Percentiles rank a stretch among this genome's conserved stretches.
These are phyloP conservation scores for Lecanicillium sp. DNA, from an alignment of 2,329 filamentous ascomycete species.

Conservation along the genomic window DNA sequence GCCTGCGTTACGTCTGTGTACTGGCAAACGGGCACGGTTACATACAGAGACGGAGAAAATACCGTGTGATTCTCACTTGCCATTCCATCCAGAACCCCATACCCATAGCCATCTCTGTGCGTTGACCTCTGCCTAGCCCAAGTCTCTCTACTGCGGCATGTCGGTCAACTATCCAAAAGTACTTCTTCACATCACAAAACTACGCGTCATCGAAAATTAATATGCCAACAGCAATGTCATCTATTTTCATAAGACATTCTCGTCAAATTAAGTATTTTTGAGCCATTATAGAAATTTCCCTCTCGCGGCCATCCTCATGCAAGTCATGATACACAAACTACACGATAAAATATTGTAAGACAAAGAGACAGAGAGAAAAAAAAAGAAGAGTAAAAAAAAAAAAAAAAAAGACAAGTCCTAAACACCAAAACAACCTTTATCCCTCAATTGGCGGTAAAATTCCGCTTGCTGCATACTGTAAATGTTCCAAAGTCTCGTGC, in stretches of 20 bases:
- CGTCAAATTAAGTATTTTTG: constrained; percentile 14
- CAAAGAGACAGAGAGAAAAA: neutral
- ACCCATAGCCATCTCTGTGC: no score
- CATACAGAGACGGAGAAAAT: no score
- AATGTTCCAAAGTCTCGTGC: constrained; percentile 21
- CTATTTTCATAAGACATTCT: constrained; percentile 13
- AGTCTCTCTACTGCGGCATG: no score
- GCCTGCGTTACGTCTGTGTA: no score
- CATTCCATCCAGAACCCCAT: no score
- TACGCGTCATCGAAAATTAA: no score
- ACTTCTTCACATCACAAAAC: no score
- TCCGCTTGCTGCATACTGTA: constrained; percentile 22
- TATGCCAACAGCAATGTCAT: no score
- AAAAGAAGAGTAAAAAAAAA: neutral
- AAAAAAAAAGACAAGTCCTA: constrained; percentile 3
- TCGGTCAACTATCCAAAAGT: no score
- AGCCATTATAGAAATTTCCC: constrained; percentile 13
- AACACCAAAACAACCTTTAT: constrained; percentile 18
- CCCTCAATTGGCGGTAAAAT: constrained; percentile 28
- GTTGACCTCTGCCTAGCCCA: no score
- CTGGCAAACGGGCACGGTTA: no score
- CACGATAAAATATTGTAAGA: constrained; percentile 5
- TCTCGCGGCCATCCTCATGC: constrained; percentile 11
- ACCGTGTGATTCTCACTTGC: no score
- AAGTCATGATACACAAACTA: constrained; percentile 14